These are phyloP conservation scores for Glebionis coronaria DNA, from an alignment of 129 eudicot species.

Conservation along the genomic window DNA sequence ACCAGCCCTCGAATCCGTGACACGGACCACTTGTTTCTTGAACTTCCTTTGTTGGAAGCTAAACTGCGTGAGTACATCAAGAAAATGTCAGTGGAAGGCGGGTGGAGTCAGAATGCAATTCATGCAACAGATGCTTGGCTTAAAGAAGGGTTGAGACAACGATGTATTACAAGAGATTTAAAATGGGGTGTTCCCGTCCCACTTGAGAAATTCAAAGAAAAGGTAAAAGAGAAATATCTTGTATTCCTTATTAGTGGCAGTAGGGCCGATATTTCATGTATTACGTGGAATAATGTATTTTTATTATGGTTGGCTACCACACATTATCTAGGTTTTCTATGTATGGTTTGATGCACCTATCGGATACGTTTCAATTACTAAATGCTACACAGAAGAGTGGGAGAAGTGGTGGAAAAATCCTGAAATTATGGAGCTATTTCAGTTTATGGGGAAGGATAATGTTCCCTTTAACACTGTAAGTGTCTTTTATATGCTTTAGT, in stretches of 20 bases:
- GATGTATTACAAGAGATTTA: conserved; percentile 94
- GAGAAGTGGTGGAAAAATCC: conserved; percentile 99
- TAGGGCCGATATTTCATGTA: neutral
- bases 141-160: conserved; percentile 78
- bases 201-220: conserved; percentile 73
- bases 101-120: conserved; percentile 96
- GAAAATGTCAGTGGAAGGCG: conserved; percentile 70
- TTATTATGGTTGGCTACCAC: neutral
- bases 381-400: conserved; percentile 90
- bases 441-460: conserved; percentile 99
- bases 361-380: conserved; percentile 92
- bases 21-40: conserved; percentile 90
- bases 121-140: conserved; percentile 94
- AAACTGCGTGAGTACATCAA: conserved; percentile 63
- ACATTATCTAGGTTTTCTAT: conserved; percentile 68
- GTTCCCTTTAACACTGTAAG: conserved; percentile 98
- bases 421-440: conserved; percentile 91
- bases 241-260: neutral
- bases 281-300: neutral
- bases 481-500: conserved; percentile 9
- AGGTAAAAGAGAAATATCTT: conserved; percentile 38
- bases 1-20: conserved; percentile 82
- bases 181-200: conserved; percentile 99
- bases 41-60: conserved; percentile 74
- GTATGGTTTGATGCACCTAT: conserved; percentile 99